Percentiles rank a stretch among this genome's conserved stretches.
Conservation (phyloP, 2,329 filamentous ascomycete genomes). For the Delphinella strobiligena region DNA sequence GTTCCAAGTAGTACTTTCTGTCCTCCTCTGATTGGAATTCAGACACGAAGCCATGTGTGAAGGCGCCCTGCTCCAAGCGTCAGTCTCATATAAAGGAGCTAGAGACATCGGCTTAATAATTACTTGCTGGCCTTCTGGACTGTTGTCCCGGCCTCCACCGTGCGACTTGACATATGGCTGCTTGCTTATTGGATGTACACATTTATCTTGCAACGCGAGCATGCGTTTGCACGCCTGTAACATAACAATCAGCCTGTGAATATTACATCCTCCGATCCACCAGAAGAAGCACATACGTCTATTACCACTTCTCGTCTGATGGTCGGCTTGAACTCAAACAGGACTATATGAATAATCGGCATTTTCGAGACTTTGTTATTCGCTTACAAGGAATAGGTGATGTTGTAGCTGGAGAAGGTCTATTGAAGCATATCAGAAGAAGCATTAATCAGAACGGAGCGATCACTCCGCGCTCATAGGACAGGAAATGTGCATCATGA, state of each 20-base stretch:
- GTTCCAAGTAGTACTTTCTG: conserved; percentile 53
- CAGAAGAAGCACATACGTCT: conserved; percentile 47
- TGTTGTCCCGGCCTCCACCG: conserved; percentile 50
- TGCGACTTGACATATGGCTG: conserved; percentile 49
- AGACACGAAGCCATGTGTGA: conserved; percentile 58
- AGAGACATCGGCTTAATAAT: conserved; percentile 11
- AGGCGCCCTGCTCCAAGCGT: conserved; percentile 36
- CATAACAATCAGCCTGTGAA: neutral
- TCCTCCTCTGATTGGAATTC: conserved; percentile 54
- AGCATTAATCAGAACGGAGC: too few relatives aligned
- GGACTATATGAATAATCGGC: conserved; percentile 55
- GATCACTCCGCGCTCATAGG: too few relatives aligned
- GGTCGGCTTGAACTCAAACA: conserved; percentile 52
- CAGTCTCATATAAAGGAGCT: neutral
- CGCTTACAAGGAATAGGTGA: neutral
- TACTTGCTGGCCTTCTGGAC: conserved; percentile 49
- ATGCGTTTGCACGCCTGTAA: conserved; percentile 46
- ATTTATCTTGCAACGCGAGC: conserved; percentile 44
- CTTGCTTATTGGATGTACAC: conserved; percentile 46
- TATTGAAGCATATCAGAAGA: neutral
- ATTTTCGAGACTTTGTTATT: conserved; percentile 28
- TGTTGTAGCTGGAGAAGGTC: neutral
- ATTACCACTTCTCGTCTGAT: conserved; percentile 38
- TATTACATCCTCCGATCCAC: too few relatives aligned
- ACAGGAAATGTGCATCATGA: too few relatives aligned